These are phyloP conservation scores for Closterium sp. DNA, from an alignment of 139 green algal species.

Conservation along the genomic window DNA sequence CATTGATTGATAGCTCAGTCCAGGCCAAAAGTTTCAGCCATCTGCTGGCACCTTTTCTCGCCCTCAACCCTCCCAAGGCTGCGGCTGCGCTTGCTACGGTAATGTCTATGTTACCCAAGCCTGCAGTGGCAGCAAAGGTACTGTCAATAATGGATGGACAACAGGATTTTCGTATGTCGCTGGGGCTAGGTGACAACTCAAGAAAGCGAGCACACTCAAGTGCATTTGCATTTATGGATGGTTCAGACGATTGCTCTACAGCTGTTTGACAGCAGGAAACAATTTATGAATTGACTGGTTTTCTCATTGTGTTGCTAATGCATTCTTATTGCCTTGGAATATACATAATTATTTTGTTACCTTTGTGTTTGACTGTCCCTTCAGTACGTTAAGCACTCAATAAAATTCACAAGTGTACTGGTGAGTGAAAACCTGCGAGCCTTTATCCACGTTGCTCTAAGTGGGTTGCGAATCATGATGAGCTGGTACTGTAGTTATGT, in stretches of 20 bases:
- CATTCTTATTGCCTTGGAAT: too few relatives aligned
- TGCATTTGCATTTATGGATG: neutral
- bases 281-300: too few relatives aligned
- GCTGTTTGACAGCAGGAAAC: too few relatives aligned
- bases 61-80: neutral
- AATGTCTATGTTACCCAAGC: neutral
- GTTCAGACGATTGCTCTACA: too few relatives aligned
- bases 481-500: too few relatives aligned
- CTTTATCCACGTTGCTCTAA: neutral
- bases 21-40: neutral
- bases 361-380: too few relatives aligned
- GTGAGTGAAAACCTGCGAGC: too few relatives aligned
- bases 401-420: too few relatives aligned
- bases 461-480: neutral
- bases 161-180: neutral
- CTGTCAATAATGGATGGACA: neutral
- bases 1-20: too few relatives aligned
- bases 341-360: too few relatives aligned
- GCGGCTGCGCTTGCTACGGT: neutral
- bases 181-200: neutral
- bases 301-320: too few relatives aligned
- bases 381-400: too few relatives aligned
- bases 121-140: neutral
- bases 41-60: neutral
- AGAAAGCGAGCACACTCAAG: neutral